Base-by-base conservation (phyloP, 2,329 filamentous ascomycete genomes). In the Ophiostoma ulmi region DNA sequence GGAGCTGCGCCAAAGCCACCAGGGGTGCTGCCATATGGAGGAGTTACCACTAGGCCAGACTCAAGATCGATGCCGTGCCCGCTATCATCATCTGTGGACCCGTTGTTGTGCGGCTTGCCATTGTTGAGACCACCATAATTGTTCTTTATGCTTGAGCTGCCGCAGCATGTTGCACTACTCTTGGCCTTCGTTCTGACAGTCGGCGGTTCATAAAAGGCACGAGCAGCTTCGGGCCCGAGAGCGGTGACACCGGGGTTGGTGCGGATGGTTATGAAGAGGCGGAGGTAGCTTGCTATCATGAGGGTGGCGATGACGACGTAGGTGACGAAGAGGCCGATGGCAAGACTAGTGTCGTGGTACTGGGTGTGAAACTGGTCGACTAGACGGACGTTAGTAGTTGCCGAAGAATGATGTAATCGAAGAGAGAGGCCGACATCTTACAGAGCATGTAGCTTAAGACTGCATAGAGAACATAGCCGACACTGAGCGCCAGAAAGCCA, bases 241-340 rank as follows among this genome's bases (percentile, higher is more conserved):
- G 91, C 89, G 0, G 94, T 84, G 70, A 93, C 86, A 4, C 92
- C 94, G 0, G 93, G 90, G 74, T 93, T 86, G 74, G 83, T 83
- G 72, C 87, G 85, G 68, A 96, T 88, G 44, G 87, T 85, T 73
- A 88, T 81, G 61, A 94, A 79, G 11, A 94, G 85, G 73, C 93
- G 90, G 26, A 91, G 77, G 79, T 96, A 97, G 26, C 89, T 85
- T 41, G 83, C 76, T 35, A 90, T 77, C 76, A 93, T 86, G 39
- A 90, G 83, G 20, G 91, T 75, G 64, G 97, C 82, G 70, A 96
- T 83, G 69, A 94, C 69, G 76, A 90, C 91, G 80, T 92, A 93
- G 35, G 94, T 79, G 38, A 88, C 85, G 64, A 72, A 11, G 70
- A 97, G 86, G 14, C 86, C 87, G 71, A 90, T 85, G 61, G 89